Conservation (phyloP, 1,139 yeast species). For the Eremothecium gossypii region DNA sequence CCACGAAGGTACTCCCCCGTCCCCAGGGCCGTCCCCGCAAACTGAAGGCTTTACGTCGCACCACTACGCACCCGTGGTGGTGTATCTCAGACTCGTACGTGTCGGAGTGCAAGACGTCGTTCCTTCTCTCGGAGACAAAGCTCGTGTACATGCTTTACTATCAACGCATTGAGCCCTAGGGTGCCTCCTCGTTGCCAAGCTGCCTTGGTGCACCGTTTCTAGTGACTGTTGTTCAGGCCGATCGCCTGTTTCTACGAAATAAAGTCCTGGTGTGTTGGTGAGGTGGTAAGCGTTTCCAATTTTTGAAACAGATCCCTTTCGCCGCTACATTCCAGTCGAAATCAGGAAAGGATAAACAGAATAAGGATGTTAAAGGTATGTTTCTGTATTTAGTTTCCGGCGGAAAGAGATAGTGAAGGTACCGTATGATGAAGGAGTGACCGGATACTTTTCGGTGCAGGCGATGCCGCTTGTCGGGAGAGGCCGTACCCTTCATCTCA, state of each 20-base stretch:
- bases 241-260: too few species aligned
- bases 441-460: too few species aligned
- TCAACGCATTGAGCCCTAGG: conserved; percentile 33
- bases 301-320: background rate
- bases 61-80: conserved; percentile 65
- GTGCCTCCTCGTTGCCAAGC: background rate
- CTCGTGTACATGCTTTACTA: conserved; percentile 81
- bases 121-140: conserved; percentile 58
- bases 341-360: background rate
- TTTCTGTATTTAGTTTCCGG: background rate
- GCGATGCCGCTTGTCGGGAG: too few species aligned
- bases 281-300: background rate
- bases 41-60: too few species aligned
- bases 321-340: background rate
- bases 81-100: conserved; percentile 69
- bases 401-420: too few species aligned
- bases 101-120: conserved; percentile 49
- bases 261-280: too few species aligned
- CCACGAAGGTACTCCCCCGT: too few species aligned
- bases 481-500: too few species aligned
- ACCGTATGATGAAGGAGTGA: too few species aligned
- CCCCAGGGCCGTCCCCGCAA: too few species aligned
- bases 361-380: conserved; percentile 11
- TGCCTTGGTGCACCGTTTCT: background rate
- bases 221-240: too few species aligned